Conservation (phyloP, 345 rosid genomes). For the Eucalyptus curtisii region DNA sequence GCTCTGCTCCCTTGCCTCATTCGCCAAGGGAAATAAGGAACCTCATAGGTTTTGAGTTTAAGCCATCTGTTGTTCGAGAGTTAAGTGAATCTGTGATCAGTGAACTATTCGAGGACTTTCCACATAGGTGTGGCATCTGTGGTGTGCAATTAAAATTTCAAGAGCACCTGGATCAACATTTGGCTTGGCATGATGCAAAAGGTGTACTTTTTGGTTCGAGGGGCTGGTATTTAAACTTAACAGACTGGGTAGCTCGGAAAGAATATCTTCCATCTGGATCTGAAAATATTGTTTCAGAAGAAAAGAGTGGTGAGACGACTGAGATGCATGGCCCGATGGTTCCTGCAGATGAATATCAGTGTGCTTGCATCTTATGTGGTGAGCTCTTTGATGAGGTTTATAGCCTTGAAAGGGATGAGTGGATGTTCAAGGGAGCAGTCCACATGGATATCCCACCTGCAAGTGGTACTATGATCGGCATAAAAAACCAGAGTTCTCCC, state of each 20-base stretch:
- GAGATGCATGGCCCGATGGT: slow-evolving; percentile 34
- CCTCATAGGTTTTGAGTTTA: slow-evolving; percentile 68
- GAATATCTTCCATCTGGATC: slow-evolving; percentile 14
- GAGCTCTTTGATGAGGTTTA: slow-evolving; percentile 83
- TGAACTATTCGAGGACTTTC: slow-evolving; percentile 52
- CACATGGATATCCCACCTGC: slow-evolving; percentile 23
- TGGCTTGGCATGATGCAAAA: slow-evolving; percentile 62
- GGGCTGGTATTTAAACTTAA: slow-evolving; percentile 63
- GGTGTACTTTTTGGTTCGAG: slow-evolving; percentile 17
- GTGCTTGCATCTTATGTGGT: slow-evolving; percentile 81
- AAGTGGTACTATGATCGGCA: neutral
- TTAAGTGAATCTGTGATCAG: slow-evolving; percentile 62
- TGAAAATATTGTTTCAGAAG: slow-evolving; percentile 15
- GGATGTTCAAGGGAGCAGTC: slow-evolving; percentile 86
- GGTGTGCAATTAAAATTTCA: slow-evolving; percentile 59
- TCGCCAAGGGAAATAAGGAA: slow-evolving; percentile 11
- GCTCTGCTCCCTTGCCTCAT: slow-evolving; percentile 9
- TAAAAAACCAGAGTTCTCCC: slow-evolving; percentile 6
- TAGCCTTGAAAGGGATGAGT: slow-evolving; percentile 33
- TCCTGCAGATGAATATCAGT: slow-evolving; percentile 75
- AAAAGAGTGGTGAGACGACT: slow-evolving; percentile 17
- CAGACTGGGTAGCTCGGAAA: slow-evolving; percentile 58
- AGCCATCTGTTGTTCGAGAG: slow-evolving; percentile 62
- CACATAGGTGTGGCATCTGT: slow-evolving; percentile 65
- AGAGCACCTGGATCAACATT: slow-evolving; percentile 59